Evolutionary conservation across 73 alveolate species (phyloP).

Genomic region (Blepharisma japonicum): DNA sequence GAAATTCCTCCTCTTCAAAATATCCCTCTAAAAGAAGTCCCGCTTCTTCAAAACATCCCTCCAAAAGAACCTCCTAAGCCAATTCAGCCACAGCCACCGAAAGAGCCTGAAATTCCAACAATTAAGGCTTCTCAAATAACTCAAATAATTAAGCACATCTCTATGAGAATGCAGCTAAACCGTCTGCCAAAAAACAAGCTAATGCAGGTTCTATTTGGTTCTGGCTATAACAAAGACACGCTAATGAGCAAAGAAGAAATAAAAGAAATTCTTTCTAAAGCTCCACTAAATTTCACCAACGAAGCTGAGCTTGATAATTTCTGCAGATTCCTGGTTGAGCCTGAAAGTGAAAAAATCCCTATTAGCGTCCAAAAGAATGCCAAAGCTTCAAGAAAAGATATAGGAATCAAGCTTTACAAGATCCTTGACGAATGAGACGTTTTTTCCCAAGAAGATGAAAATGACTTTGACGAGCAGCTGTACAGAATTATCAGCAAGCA

Average conservation of each 20-base stretch:
- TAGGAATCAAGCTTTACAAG: background rate
- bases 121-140: background rate
- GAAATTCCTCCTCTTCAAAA: too few species aligned
- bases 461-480: conserved; percentile 8
- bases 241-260: background rate
- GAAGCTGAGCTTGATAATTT: too few species aligned
- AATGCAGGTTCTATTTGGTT: background rate
- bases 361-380: too few species aligned
- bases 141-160: background rate
- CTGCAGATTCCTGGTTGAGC: too few species aligned
- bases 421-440: conserved; percentile 16
- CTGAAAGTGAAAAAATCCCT: too few species aligned
- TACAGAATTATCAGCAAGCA: background rate
- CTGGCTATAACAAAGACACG: background rate
- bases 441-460: conserved; percentile 30
- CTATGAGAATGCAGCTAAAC: conserved; percentile 8
- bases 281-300: background rate
- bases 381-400: background rate
- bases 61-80: too few species aligned
- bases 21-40: too few species aligned
- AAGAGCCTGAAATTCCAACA: background rate
- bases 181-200: conserved; percentile 11
- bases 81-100: background rate
- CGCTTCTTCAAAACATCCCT: too few species aligned
- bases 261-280: background rate